Conservation (phyloP, 2,329 filamentous ascomycete genomes). For the Aureobasidium sp. region DNA sequence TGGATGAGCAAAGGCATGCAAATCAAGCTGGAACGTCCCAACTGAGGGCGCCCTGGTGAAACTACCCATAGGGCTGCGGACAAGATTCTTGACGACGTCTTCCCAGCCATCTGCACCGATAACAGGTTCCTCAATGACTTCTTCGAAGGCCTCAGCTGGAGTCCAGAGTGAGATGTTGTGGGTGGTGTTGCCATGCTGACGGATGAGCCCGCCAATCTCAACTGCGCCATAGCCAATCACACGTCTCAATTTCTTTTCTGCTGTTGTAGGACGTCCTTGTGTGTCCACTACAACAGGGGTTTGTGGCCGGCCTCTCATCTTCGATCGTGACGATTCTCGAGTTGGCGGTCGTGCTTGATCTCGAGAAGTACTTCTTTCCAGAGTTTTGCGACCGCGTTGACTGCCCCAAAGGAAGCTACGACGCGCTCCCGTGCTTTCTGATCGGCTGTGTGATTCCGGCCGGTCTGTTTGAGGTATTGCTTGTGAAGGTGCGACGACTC, state of each 20-base stretch:
- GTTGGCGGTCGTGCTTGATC: conserved; percentile 3
- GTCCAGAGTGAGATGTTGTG: conserved; percentile 13
- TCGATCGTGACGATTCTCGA: conserved; percentile 6
- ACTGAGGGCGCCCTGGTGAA: conserved; percentile 38
- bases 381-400: conserved; percentile 43
- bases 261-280: background rate
- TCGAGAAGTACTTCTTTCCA: background rate
- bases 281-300: background rate
- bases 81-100: conserved; percentile 61
- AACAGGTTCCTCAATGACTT: background rate
- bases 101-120: conserved; percentile 56
- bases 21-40: conserved; percentile 56
- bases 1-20: conserved; percentile 66
- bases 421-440: conserved; percentile 26
- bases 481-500: background rate
- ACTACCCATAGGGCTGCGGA: conserved; percentile 62
- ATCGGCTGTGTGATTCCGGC: background rate
- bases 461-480: background rate
- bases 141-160: conserved; percentile 11
- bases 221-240: conserved; percentile 70
- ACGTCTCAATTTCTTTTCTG: conserved; percentile 48
- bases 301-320: conserved; percentile 11
- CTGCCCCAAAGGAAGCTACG: conserved; percentile 56
- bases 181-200: conserved; percentile 1
- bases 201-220: conserved; percentile 57